Evolutionary conservation across 352 stramenopile species (phyloP).

Genomic region (Phytopythium montanum): DNA sequence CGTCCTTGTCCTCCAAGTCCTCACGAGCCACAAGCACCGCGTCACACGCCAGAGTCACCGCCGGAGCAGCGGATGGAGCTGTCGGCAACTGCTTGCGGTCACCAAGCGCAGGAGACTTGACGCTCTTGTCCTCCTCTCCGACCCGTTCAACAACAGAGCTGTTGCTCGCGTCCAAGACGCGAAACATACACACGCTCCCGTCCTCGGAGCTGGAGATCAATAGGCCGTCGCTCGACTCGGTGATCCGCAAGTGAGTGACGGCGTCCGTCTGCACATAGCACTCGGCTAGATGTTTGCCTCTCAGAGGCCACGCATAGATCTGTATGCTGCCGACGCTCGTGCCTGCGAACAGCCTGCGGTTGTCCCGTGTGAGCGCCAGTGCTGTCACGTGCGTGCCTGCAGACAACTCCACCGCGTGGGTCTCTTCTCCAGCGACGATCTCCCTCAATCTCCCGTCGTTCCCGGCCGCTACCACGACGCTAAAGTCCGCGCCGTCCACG

Average conservation of each 20-base stretch:
- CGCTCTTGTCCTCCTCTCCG: background rate
- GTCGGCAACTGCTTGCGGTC: conserved; percentile 1
- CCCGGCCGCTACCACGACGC: conserved; percentile 46
- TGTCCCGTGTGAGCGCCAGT: conserved; percentile 58
- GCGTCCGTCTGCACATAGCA: conserved; percentile 55
- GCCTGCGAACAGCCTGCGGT: conserved; percentile 60
- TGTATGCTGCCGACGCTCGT: conserved; percentile 61
- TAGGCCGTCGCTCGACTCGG: conserved; percentile 61
- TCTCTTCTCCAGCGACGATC: conserved; percentile 57
- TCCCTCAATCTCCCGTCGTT: conserved; percentile 70
- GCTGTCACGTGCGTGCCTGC: conserved; percentile 36
- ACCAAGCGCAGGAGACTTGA: background rate
- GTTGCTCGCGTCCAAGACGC: conserved; percentile 21
- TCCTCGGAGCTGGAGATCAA: conserved; percentile 57
- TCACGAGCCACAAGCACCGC: conserved; percentile 68
- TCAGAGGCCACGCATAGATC: conserved; percentile 60
- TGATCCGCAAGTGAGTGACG: conserved; percentile 69
- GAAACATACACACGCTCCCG: conserved; percentile 58
- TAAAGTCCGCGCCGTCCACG: conserved; percentile 46
- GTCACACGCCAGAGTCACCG: conserved; percentile 15
- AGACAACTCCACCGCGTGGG: conserved; percentile 41
- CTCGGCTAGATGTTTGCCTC: conserved; percentile 32
- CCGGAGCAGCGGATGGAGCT: background rate
- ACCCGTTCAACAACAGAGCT: conserved; percentile 1
- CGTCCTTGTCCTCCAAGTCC: conserved; percentile 68